These are phyloP conservation scores for Geotrichum cucujoidarum DNA, from an alignment of 1,139 yeast species.

Conservation along the genomic window DNA sequence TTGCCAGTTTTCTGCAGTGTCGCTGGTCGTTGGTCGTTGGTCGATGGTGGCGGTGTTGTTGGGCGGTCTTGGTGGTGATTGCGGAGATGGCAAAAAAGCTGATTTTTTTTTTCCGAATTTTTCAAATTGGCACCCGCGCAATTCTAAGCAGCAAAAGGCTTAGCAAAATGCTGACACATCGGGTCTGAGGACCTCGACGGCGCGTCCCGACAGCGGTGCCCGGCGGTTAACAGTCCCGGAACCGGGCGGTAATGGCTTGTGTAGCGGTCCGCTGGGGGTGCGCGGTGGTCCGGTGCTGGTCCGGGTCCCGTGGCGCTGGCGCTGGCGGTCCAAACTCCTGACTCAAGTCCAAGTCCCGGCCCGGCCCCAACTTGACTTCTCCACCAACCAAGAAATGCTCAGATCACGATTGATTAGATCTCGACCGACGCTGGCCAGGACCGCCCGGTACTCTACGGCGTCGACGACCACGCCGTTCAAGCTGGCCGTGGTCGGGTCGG, in stretches of 20 bases:
- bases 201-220: not conserved
- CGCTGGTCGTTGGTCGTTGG: too few species aligned
- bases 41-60: not conserved
- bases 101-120: not conserved
- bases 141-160: too few species aligned
- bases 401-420: not conserved
- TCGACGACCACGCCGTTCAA: conserved; percentile 28
- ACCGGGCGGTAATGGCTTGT: too few species aligned
- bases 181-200: not conserved
- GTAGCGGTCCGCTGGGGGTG: too few species aligned
- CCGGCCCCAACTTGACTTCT: too few species aligned
- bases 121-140: too few species aligned
- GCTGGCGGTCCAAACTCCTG: too few species aligned
- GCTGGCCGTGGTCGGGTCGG: conserved; percentile 84
- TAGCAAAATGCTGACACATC: too few species aligned
- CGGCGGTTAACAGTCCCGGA: not conserved
- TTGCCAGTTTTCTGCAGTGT: too few species aligned
- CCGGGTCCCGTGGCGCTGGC: too few species aligned
- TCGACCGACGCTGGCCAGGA: not conserved
- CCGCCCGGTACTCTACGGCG: not conserved
- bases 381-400: not conserved
- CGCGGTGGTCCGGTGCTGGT: too few species aligned
- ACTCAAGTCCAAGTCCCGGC: too few species aligned
- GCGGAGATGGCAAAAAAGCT: not conserved
- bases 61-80: not conserved